Conservation (phyloP, 2,329 filamentous ascomycete genomes). For the Trichoderma pleuroti region DNA sequence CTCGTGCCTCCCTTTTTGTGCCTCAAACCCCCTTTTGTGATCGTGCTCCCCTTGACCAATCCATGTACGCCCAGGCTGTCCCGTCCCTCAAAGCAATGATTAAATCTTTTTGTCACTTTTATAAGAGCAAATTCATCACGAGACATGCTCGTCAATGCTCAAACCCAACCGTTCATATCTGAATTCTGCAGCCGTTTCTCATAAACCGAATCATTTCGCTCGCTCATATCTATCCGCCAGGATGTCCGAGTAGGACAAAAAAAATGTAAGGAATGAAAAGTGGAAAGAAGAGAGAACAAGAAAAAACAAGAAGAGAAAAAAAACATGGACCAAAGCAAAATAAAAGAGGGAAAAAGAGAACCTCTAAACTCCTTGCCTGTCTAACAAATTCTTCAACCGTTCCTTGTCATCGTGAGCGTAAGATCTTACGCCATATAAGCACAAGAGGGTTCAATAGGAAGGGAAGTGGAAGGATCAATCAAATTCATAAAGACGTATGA, state of each 20-base stretch:
- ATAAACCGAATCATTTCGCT: background rate
- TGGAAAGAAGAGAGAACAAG: background rate
- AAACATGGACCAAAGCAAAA: background rate
- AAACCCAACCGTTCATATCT: background rate
- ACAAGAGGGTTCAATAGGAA: background rate
- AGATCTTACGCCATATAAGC: background rate
- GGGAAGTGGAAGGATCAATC: background rate
- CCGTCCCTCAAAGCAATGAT: background rate
- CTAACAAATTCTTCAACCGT: background rate
- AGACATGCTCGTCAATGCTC: background rate
- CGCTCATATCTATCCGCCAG: background rate
- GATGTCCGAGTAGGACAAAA: background rate
- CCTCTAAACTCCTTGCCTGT: background rate
- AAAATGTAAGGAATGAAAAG: background rate
- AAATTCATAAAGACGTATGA: background rate
- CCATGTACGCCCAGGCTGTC: background rate
- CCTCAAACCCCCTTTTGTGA: background rate
- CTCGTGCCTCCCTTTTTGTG: background rate
- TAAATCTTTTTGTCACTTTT: background rate
- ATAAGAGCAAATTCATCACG: background rate
- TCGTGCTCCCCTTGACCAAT: background rate
- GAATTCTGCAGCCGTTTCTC: background rate
- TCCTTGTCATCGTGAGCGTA: background rate
- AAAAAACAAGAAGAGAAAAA: background rate
- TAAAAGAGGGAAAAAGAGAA: background rate